Percentiles rank a stretch among this genome's conserved stretches.
Evolutionary conservation across 208 protist species (phyloP).

Genomic region (Angomonas desouzai): DNA sequence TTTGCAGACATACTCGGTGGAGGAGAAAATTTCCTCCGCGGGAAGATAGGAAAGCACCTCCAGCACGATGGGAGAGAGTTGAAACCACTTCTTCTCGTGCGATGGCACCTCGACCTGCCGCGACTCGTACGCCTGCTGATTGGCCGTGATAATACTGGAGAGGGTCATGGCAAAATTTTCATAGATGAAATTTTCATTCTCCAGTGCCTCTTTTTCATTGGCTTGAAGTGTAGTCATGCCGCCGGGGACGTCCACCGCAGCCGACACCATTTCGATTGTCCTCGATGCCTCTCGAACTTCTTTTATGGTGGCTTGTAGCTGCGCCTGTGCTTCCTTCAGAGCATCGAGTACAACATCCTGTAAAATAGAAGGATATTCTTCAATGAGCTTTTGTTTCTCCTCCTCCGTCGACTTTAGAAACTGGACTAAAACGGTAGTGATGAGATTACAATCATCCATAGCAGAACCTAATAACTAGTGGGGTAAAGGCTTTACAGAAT

Average conservation of each 20-base stretch:
- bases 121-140: background rate
- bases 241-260: slow-evolving; percentile 31
- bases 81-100: slow-evolving; percentile 18
- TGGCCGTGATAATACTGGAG: slow-evolving; percentile 11
- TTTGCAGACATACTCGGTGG: slow-evolving; percentile 59
- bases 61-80: slow-evolving; percentile 36
- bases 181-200: slow-evolving; percentile 42
- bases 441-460: background rate
- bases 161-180: slow-evolving; percentile 42
- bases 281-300: slow-evolving; percentile 35
- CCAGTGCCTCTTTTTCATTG: slow-evolving; percentile 28
- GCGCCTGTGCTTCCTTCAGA: slow-evolving; percentile 26
- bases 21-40: slow-evolving; percentile 39
- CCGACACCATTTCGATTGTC: slow-evolving; percentile 41
- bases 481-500: too few relatives aligned
- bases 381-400: slow-evolving; percentile 13
- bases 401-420: slow-evolving; percentile 22
- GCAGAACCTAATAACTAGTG: too few relatives aligned
- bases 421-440: background rate
- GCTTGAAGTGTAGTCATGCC: slow-evolving; percentile 24
- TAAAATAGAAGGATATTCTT: slow-evolving; percentile 23
- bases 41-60: slow-evolving; percentile 62
- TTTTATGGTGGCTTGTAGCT: slow-evolving; percentile 25
- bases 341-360: slow-evolving; percentile 29
- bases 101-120: background rate